A percentile compares a stretch with the other conserved stretches of the same genome.
phyloP scores from a whole-genome alignment of 208 protist species.

The Acanthamoeba lenticulata region DNA sequence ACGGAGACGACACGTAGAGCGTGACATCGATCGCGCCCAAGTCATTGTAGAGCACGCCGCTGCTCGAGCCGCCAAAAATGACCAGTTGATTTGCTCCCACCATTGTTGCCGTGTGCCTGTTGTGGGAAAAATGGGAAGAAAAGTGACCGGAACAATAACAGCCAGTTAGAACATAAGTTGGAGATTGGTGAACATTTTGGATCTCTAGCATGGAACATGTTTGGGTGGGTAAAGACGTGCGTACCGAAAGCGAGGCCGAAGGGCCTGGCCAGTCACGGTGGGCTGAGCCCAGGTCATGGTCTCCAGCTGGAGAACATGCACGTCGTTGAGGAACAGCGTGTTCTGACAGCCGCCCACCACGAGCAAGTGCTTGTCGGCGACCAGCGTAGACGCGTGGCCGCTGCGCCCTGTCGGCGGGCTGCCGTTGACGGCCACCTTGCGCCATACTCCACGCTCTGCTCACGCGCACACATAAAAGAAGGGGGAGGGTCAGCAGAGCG shows the following conservation, averaged over 20 bases:
- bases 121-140: neutral
- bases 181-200: no score
- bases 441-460: neutral
- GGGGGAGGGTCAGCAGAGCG: neutral
- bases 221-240: neutral
- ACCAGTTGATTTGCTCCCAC: neutral
- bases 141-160: neutral
- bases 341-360: constrained; percentile 26
- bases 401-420: neutral
- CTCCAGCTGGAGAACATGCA: constrained; percentile 15
- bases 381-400: constrained; percentile 31
- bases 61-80: constrained; percentile 34
- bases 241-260: neutral
- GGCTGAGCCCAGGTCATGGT: constrained; percentile 23
- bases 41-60: constrained; percentile 44
- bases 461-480: neutral
- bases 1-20: neutral
- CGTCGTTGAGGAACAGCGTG: constrained; percentile 48
- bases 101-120: neutral
- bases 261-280: constrained; percentile 26
- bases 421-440: constrained; percentile 6
- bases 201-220: neutral
- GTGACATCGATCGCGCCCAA: neutral
- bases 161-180: neutral
- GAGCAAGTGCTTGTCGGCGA: neutral